phyloP scores from a whole-genome alignment of 495 filamentous ascomycete genomes.

The Penicillium coprophilum region DNA sequence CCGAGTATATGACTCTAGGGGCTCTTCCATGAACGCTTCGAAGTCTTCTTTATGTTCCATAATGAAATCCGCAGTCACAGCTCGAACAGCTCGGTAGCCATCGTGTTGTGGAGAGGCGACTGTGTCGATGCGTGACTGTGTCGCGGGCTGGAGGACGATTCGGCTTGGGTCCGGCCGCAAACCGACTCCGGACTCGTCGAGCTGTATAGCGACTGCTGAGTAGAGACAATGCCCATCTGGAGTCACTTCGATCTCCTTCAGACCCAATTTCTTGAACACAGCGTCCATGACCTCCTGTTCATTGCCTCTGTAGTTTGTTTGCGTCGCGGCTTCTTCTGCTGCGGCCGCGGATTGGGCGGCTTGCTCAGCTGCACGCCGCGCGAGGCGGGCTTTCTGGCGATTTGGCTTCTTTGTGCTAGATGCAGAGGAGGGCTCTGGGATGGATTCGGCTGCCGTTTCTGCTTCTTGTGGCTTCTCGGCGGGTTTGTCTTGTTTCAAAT shows the following conservation, averaged over 20 bases:
- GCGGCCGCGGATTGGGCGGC: constrained; percentile 66
- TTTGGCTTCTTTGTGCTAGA: constrained; percentile 69
- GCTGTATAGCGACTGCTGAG: constrained; percentile 83
- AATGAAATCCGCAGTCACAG: constrained; percentile 58
- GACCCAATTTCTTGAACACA: constrained; percentile 57
- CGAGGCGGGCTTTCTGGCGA: constrained; percentile 85
- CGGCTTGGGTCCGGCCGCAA: constrained; percentile 47
- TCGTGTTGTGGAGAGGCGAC: constrained; percentile 44
- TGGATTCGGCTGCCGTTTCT: constrained; percentile 7
- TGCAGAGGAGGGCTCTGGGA: constrained; percentile 15
- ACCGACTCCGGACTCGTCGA: constrained; percentile 48
- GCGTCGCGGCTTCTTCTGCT: constrained; percentile 67
- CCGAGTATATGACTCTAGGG: constrained; percentile 66
- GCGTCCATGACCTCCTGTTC: constrained; percentile 70
- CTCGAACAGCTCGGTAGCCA: constrained; percentile 48
- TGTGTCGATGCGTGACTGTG: constrained; percentile 45
- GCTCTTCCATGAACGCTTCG: constrained; percentile 77
- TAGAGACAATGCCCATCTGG: constrained; percentile 98
- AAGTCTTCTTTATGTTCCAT: constrained; percentile 59
- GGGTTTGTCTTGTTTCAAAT: constrained; percentile 11
- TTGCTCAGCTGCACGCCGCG: constrained; percentile 81
- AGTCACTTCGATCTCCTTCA: constrained; percentile 75
- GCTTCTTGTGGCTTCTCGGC: constrained; percentile 7
- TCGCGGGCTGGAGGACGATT: constrained; percentile 37
- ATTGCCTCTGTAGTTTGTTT: constrained; percentile 69